Evolutionary conservation across 208 protist genomes (phyloP).

Genomic region (Leishmania mexicana): DNA sequence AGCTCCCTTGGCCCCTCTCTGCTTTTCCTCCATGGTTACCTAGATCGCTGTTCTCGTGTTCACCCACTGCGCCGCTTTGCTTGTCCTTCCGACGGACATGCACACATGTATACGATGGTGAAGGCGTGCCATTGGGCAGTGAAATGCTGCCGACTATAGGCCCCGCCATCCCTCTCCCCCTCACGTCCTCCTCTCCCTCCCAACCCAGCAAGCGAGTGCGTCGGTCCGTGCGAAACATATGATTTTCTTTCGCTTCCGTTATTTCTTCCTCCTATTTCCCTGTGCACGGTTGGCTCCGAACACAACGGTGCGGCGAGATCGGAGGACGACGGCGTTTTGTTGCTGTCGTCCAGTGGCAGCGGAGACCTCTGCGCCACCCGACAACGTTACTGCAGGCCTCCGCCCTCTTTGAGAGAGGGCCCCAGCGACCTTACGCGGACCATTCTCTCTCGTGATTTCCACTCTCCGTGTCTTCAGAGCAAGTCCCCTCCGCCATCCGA

Average conservation of each 20-base stretch:
- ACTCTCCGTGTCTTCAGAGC: background rate
- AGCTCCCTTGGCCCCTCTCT: too few relatives aligned
- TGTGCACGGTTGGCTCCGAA: background rate
- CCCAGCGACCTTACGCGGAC: background rate
- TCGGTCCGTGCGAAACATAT: background rate
- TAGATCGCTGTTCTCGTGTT: too few relatives aligned
- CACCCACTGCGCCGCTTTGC: too few relatives aligned
- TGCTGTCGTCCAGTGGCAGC: background rate
- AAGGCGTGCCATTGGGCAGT: background rate
- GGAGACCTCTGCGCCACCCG: background rate
- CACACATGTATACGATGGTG: background rate
- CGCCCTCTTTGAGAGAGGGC: background rate
- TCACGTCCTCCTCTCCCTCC: background rate
- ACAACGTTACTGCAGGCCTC: background rate
- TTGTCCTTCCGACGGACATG: too few relatives aligned
- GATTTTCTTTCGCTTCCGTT: background rate
- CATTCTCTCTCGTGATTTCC: background rate
- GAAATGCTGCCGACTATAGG: background rate
- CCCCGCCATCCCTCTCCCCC: background rate
- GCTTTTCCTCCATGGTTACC: too few relatives aligned
- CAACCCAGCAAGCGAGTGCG: background rate
- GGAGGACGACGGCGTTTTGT: background rate
- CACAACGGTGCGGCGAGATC: background rate
- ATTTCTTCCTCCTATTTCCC: background rate
- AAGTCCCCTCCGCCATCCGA: background rate